These are phyloP conservation scores for Mortierella sp. DNA, from an alignment of 371 early-diverging fungal species.

Conservation along the genomic window DNA sequence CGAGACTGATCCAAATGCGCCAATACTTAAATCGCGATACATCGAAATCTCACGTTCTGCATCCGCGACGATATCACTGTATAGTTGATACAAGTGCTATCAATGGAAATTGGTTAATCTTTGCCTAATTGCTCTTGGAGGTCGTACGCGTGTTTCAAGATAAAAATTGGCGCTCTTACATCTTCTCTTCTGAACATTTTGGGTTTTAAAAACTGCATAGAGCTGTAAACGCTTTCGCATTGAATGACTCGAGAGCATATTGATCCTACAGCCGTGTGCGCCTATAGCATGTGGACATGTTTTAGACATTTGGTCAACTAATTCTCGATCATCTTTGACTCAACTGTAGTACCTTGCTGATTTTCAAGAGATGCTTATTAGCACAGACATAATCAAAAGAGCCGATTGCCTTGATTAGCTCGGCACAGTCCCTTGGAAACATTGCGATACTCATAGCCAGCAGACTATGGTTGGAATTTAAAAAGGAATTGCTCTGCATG, in stretches of 20 bases:
- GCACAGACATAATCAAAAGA: constrained; percentile 72
- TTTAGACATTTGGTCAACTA: neutral
- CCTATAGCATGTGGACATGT: constrained; percentile 17
- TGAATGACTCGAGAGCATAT: constrained; percentile 46
- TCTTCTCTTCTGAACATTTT: constrained; percentile 56
- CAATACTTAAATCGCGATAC: constrained; percentile 22
- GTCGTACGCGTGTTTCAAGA: neutral
- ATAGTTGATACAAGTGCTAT: constrained; percentile 42
- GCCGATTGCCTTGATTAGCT: constrained; percentile 65
- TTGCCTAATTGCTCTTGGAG: neutral
- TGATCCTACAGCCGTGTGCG: constrained; percentile 38
- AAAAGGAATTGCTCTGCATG: no score
- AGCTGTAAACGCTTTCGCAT: constrained; percentile 47
- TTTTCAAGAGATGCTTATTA: constrained; percentile 60
- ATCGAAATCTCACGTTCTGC: constrained; percentile 34
- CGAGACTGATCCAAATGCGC: constrained; percentile 2
- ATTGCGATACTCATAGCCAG: no score
- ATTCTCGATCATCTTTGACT: neutral
- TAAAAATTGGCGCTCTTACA: constrained; percentile 11
- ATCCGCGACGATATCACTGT: constrained; percentile 34
- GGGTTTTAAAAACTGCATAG: constrained; percentile 53
- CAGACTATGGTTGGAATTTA: no score
- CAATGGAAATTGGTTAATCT: neutral
- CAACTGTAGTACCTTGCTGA: constrained; percentile 54
- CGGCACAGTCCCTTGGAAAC: constrained; percentile 51